Percentiles rank a stretch among this genome's conserved stretches.
Evolutionary conservation across 164 flowering plant species (phyloP).

Genomic region (Malania oleifera): DNA sequence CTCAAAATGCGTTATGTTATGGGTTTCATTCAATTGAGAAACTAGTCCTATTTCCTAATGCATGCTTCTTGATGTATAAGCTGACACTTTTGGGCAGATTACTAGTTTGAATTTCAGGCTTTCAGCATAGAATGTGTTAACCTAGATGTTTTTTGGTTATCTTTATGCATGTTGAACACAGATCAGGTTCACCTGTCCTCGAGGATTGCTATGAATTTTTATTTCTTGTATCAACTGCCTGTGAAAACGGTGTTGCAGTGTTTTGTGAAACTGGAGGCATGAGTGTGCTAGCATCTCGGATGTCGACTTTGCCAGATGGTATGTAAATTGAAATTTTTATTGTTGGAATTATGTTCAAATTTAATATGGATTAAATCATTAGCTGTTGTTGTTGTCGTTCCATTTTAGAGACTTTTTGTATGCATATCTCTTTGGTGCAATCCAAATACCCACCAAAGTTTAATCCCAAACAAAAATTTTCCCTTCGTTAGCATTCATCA

Average conservation of each 20-base stretch:
- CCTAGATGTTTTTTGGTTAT: background rate
- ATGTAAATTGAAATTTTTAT: slow-evolving; percentile 9
- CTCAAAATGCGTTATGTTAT: too few relatives aligned
- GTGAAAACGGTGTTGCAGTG: slow-evolving; percentile 46
- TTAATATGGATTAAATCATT: background rate
- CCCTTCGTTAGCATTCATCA: too few relatives aligned
- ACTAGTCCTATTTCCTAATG: too few relatives aligned
- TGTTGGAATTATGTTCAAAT: background rate
- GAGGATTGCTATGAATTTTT: slow-evolving; percentile 82
- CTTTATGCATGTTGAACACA: slow-evolving; percentile 19
- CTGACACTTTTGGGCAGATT: background rate
- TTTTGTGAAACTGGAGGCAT: slow-evolving; percentile 60
- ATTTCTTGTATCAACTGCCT: slow-evolving; percentile 48
- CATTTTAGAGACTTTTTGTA: background rate
- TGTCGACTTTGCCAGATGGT: slow-evolving; percentile 64
- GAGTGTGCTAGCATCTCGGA: slow-evolving; percentile 47
- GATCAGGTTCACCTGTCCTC: slow-evolving; percentile 39
- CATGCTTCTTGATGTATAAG: background rate
- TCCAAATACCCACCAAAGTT: background rate
- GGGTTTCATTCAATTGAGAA: too few relatives aligned
- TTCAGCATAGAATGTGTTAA: background rate
- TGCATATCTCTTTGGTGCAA: background rate
- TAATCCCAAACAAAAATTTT: background rate
- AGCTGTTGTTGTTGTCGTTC: background rate
- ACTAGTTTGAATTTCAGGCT: background rate